Evolutionary conservation across 1,284 basidiomycete species (phyloP), one percentile per base, ranked within the genome.

Genomic region (Fistulinella staudtii): DNA sequence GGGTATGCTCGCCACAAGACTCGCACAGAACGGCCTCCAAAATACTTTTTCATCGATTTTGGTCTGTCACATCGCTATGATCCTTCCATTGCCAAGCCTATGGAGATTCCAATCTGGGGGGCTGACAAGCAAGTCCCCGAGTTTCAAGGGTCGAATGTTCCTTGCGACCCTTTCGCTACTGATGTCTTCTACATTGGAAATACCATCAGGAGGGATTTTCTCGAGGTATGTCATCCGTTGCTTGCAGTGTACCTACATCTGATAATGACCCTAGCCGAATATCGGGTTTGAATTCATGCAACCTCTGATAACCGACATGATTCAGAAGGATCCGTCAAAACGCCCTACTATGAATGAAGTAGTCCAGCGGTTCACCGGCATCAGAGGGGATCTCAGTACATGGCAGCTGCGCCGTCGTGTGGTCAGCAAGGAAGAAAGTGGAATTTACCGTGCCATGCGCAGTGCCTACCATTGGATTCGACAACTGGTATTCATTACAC

Each of bases 21-120:
- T 14, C 60, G 70, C 0, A 69, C 67, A 0, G 43, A 50, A 36
- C 46, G 53, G 18, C 63, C 65, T 5, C 53, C 64, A 1, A 64
- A 55, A 39, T 70, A 71, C 40, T 54, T 63, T 34, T 53, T 66
- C 9, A 69, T 69, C 15, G 73, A 73, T 47, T 75, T 72, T 34
- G 69, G 69, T 1, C 25, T 68, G 2, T 65, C 68, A 3, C 49
- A 53, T 25, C 53, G 46, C 6, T 69, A 64, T 45, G 57, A 60
- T 24, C 6, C 37, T 0, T 49, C 51, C 3, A 22, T 46, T 8
- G 24, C 22, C 11, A 33, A 53, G 0, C 58, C 58, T 3, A 30
- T 47, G 37, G 62, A 57, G 39, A 28, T 27, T 14, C 56, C 54
- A 0, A 47, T 56, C 10, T 40, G 46, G 42, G 58, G 58, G 9